Conservation (phyloP, 495 filamentous ascomycete species). For the Tuber brumale region DNA sequence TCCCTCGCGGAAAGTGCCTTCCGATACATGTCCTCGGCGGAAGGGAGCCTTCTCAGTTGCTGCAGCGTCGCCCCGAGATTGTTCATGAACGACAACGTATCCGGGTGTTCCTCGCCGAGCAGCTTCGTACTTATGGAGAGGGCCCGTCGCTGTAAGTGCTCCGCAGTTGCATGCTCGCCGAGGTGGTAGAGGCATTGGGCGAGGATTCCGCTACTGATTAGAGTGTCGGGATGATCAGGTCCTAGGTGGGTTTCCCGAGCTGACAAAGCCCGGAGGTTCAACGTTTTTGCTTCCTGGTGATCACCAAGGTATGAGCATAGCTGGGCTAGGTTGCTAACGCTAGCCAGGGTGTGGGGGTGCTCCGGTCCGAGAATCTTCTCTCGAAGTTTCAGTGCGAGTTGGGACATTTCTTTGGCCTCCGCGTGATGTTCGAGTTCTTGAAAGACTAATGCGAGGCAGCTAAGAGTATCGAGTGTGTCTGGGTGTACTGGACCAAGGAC, state of each 20-base stretch:
- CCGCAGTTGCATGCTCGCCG: constrained; percentile 31
- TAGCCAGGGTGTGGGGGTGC: constrained; percentile 27
- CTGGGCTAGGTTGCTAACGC: constrained; percentile 11
- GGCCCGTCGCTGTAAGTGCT: constrained; percentile 27
- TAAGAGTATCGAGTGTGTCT: constrained; percentile 21
- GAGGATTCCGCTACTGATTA: constrained; percentile 17
- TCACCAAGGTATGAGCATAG: not conserved
- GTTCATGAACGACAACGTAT: constrained; percentile 17
- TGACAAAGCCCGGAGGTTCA: not conserved
- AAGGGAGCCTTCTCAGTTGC: constrained; percentile 6
- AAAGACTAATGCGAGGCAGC: constrained; percentile 31
- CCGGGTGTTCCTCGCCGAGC: constrained; percentile 27
- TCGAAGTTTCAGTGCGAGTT: constrained; percentile 20
- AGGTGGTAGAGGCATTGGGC: constrained; percentile 11
- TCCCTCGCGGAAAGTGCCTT: constrained; percentile 34
- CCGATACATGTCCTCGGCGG: constrained; percentile 37
- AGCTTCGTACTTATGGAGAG: constrained; percentile 22
- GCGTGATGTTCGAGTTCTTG: constrained; percentile 28
- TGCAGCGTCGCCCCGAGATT: constrained; percentile 14
- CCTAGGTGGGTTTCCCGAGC: constrained; percentile 7
- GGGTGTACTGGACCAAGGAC: constrained; percentile 30
- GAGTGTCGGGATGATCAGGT: constrained; percentile 23
- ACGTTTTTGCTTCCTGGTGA: not conserved
- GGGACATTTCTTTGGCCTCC: constrained; percentile 35
- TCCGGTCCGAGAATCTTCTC: constrained; percentile 30